Evolutionary conservation across 352 stramenopile genomes (phyloP), one percentile per base, ranked within the genome.

Genomic region (Pythium rhizo-oryzae): DNA sequence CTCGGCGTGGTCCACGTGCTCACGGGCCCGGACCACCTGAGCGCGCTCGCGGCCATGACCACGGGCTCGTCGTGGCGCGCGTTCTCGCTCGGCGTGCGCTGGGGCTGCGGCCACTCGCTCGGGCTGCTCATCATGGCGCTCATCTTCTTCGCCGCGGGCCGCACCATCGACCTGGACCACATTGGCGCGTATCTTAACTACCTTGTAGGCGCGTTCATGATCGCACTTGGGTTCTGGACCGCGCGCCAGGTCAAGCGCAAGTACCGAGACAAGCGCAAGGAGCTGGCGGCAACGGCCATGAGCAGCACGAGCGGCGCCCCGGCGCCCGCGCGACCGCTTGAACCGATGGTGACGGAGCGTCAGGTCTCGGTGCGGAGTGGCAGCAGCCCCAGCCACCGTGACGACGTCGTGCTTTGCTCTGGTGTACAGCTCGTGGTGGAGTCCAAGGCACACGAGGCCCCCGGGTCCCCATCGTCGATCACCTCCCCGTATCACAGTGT

Each of bases 1-100:
- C 64, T 89, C 9, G 80, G 80, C 53, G 61, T 89, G 51, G 66
- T 89, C 25, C 80, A 89, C 60, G 80, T 89, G 65, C 62, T 89
- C 67, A 89, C 80, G 41, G 80, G 80, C 0, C 92, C 92, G 0
- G 90, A 97, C 76, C 92, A 98, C 74, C 77, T 98, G 1, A 91
- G 82, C n/a, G 90, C 90, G 33, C 71, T 97, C 15, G 85, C 87
- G 25, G 94, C 90, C 59, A 79, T 97, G 13, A 91, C 75, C 59
- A 82, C 87, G 16, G 84, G 80, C 41, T 89, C 79, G 23, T 91
- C 78, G 39, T 90, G 76, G 70, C 77, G 78, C 19, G 85, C 87
- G 24, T 94, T 89, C 60, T 70, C 75, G 19, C 80, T 97, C 0
- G 90, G 90, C 37, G 80, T 97, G 65, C 83, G 87, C 71, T 98